Percentiles rank a stretch among this genome's conserved stretches.
Evolutionary conservation across 2,329 filamentous ascomycete species (phyloP).

Genomic region (Fusarium annulatum): DNA sequence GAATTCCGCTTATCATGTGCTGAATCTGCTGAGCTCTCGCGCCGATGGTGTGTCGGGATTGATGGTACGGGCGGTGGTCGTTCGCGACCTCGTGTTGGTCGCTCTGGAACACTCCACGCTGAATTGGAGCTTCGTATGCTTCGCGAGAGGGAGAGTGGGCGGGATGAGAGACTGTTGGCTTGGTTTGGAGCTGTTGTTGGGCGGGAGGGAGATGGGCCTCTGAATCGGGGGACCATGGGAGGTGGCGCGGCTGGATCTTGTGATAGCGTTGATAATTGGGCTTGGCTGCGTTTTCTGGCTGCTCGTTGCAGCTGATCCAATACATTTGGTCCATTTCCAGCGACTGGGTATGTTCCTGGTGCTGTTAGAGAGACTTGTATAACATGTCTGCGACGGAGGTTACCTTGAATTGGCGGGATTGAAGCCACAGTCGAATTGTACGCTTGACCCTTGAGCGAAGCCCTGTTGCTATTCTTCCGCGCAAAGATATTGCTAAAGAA

Average conservation of each 20-base stretch:
- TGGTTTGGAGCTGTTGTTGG: slow-evolving; percentile 40
- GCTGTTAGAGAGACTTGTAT: background rate
- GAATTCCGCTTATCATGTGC: slow-evolving; percentile 20
- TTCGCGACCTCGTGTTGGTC: slow-evolving; percentile 22
- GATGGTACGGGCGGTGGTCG: slow-evolving; percentile 37
- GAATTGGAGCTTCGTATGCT: slow-evolving; percentile 37
- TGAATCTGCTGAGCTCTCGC: slow-evolving; percentile 35
- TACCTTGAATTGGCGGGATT: slow-evolving; percentile 42
- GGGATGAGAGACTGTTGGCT: slow-evolving; percentile 1
- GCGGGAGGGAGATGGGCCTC: slow-evolving; percentile 16
- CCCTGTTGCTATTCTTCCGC: slow-evolving; percentile 31
- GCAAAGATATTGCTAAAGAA: slow-evolving; percentile 43
- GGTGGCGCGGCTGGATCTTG: slow-evolving; percentile 25
- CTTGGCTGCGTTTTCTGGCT: slow-evolving; percentile 42
- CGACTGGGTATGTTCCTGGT: slow-evolving; percentile 43
- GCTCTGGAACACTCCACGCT: slow-evolving; percentile 28
- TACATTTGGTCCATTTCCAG: slow-evolving; percentile 43
- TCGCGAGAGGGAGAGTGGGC: slow-evolving; percentile 32
- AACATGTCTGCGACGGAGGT: too few relatives aligned
- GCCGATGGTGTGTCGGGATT: slow-evolving; percentile 38
- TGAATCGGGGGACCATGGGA: slow-evolving; percentile 34
- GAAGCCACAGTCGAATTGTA: slow-evolving; percentile 43
- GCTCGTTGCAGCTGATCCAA: slow-evolving; percentile 43
- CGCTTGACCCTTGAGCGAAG: slow-evolving; percentile 38
- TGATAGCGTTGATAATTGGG: slow-evolving; percentile 30